Conservation (phyloP, 345 rosid species). For the Murraya paniculata region DNA sequence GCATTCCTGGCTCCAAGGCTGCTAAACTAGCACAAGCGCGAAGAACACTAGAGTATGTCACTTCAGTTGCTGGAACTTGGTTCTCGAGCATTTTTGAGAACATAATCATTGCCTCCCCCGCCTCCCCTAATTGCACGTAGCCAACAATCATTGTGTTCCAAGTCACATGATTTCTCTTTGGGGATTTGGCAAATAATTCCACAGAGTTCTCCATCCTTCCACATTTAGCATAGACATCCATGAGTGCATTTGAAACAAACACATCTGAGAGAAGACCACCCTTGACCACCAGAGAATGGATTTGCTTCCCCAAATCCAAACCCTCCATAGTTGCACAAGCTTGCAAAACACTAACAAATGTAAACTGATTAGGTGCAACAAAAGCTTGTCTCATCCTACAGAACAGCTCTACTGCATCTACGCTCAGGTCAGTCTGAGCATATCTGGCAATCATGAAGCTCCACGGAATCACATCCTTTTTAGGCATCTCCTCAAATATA, state of each 20-base stretch:
- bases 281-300: constrained; percentile 59
- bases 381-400: constrained; percentile 56
- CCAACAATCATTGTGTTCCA: constrained; percentile 94
- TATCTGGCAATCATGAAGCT: constrained; percentile 84
- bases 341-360: constrained; percentile 67
- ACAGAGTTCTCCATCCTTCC: constrained; percentile 58
- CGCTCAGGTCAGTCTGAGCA: constrained; percentile 55
- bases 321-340: constrained; percentile 56
- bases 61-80: constrained; percentile 61
- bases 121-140: constrained; percentile 47
- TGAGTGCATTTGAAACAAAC: constrained; percentile 74
- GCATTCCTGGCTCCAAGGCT: constrained; percentile 63
- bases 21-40: constrained; percentile 82
- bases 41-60: constrained; percentile 72
- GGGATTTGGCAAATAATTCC: constrained; percentile 51
- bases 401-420: constrained; percentile 60
- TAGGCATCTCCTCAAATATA: constrained; percentile 75
- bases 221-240: constrained; percentile 81
- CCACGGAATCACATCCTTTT: constrained; percentile 74
- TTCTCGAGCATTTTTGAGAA: constrained; percentile 55
- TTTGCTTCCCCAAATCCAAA: constrained; percentile 58
- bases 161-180: constrained; percentile 54
- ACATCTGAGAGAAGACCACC: constrained; percentile 45
- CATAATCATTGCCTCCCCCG: constrained; percentile 56
- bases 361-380: constrained; percentile 70